A percentile compares a stretch with the other conserved stretches of the same genome.
Conservation (phyloP, 176 grass and related monocot species). For the Triticum urartu region DNA sequence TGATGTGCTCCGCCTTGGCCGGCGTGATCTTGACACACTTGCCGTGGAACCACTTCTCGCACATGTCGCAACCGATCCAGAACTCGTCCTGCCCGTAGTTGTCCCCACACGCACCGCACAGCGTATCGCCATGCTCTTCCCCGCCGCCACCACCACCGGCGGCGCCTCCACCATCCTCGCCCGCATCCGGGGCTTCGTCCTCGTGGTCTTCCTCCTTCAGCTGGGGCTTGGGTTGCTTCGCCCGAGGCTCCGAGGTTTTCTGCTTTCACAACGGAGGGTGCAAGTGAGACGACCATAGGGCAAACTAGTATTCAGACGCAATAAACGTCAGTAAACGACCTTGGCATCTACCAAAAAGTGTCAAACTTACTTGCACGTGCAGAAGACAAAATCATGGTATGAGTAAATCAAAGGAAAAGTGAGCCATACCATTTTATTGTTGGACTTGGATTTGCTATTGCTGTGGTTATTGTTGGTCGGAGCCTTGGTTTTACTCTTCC, state of each 20-base stretch:
- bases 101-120: constrained; percentile 83
- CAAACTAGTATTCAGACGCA: neutral
- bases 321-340: neutral
- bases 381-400: neutral
- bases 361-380: neutral
- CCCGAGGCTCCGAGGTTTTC: constrained; percentile 45
- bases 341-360: neutral
- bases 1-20: constrained; percentile 93
- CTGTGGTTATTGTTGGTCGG: constrained; percentile 51
- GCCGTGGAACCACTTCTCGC: constrained; percentile 97
- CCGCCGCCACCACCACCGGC: constrained; percentile 30
- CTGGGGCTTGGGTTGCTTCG: constrained; percentile 50
- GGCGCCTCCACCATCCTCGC: constrained; percentile 30
- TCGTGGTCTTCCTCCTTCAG: constrained; percentile 46
- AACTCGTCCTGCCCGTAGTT: constrained; percentile 89
- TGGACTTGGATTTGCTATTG: constrained; percentile 79
- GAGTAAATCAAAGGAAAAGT: neutral
- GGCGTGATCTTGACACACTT: constrained; percentile 97
- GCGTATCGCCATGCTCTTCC: constrained; percentile 76
- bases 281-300: neutral
- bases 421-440: constrained; percentile 62
- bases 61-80: constrained; percentile 98
- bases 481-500: constrained; percentile 69
- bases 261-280: constrained; percentile 23
- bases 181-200: constrained; percentile 36